phyloP scores from a whole-genome alignment of 1,139 yeast genomes.

The Candida gigantensis region DNA sequence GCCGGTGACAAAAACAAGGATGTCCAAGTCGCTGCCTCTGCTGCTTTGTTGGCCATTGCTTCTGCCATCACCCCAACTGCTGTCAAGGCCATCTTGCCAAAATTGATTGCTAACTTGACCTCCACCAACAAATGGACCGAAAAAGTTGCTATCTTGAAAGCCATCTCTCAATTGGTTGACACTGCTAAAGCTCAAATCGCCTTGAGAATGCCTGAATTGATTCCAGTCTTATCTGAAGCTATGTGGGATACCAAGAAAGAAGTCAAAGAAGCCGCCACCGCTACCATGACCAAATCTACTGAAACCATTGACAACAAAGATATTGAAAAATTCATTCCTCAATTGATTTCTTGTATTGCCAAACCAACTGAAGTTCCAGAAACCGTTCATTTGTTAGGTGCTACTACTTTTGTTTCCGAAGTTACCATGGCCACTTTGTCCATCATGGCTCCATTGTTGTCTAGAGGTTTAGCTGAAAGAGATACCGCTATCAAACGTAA shows the following conservation, averaged over 20 bases:
- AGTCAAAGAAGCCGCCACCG: slow-evolving; percentile 95
- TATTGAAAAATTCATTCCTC: slow-evolving; percentile 98
- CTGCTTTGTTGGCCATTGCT: slow-evolving; percentile 77
- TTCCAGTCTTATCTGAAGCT: slow-evolving; percentile 96
- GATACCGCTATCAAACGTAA: slow-evolving; percentile 99
- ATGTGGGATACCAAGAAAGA: slow-evolving; percentile 99
- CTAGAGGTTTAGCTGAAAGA: slow-evolving; percentile 99
- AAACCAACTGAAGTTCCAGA: slow-evolving; percentile 97
- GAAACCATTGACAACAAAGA: slow-evolving; percentile 99
- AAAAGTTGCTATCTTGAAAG: slow-evolving; percentile 86
- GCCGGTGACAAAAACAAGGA: slow-evolving; percentile 90
- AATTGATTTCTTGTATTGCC: slow-evolving; percentile 94
- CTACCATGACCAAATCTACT: slow-evolving; percentile 93
- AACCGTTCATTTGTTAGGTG: slow-evolving; percentile 98
- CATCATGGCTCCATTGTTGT: slow-evolving; percentile 97
- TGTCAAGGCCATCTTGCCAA: slow-evolving; percentile 86
- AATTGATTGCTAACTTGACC: slow-evolving; percentile 66
- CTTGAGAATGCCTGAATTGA: slow-evolving; percentile 98
- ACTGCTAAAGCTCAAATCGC: slow-evolving; percentile 95
- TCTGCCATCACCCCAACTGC: slow-evolving; percentile 88
- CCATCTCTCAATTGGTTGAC: slow-evolving; percentile 86
- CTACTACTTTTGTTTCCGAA: slow-evolving; percentile 98
- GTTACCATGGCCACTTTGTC: slow-evolving; percentile 99
- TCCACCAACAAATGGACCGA: slow-evolving; percentile 96
- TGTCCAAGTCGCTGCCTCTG: slow-evolving; percentile 66